A percentile compares a stretch with the other conserved stretches of the same genome.
phyloP scores from a whole-genome alignment of 176 grass and related monocot genomes.

The Zoysia pacifica region DNA sequence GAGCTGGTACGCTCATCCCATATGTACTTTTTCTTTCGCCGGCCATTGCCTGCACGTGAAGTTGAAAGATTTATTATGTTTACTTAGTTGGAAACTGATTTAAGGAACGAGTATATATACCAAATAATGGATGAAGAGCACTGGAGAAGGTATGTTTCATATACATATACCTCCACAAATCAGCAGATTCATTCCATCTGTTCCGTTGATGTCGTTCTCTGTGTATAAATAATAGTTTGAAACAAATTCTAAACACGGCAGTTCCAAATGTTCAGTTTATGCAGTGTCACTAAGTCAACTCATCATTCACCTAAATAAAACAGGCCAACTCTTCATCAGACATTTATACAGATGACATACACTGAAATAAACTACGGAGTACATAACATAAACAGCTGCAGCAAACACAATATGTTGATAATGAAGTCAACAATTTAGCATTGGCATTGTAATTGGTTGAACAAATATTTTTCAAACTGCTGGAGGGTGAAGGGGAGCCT shows the following conservation, averaged over 20 bases:
- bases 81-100: neutral
- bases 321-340: no score
- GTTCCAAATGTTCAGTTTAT: no score
- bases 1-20: slow-evolving; percentile 2
- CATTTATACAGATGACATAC: no score
- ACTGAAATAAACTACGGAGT: no score
- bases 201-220: neutral
- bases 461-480: neutral
- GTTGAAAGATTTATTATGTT: slow-evolving; percentile 20
- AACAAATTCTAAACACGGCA: neutral
- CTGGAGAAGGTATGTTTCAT: slow-evolving; percentile 3
- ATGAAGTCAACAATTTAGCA: slow-evolving; percentile 17
- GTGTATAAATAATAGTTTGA: neutral
- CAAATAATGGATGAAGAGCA: slow-evolving; percentile 24
- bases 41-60: slow-evolving; percentile 26
- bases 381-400: no score
- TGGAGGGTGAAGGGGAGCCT: no score
- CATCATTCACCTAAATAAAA: no score
- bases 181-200: neutral
- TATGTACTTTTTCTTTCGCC: neutral
- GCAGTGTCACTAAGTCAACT: no score
- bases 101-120: neutral
- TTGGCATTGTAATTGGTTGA: slow-evolving; percentile 20
- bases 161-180: neutral
- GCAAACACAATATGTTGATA: neutral